These are phyloP conservation scores for Spinacia oleracea DNA, from an alignment of 179 eudicot species.

Conservation along the genomic window DNA sequence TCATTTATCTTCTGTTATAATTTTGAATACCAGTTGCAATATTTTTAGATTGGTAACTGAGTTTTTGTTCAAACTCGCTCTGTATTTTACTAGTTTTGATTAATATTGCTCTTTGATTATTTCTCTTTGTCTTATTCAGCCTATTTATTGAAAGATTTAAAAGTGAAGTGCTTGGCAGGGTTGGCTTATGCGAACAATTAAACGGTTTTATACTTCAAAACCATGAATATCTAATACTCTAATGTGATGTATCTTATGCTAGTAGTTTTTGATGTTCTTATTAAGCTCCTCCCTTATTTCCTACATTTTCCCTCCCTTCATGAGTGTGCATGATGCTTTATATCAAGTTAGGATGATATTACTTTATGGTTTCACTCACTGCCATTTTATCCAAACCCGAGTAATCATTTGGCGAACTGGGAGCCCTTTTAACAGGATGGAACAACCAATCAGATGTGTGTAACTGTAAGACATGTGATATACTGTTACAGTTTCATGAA, in stretches of 20 bases:
- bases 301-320: not conserved
- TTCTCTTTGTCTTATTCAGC: not conserved
- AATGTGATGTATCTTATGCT: too few species aligned
- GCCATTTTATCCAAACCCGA: not conserved
- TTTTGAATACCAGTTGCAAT: not conserved
- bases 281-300: not conserved
- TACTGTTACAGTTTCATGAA: not conserved
- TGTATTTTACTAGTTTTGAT: not conserved
- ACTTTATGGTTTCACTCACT: not conserved
- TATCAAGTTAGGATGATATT: not conserved
- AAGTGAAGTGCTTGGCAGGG: not conserved
- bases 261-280: not conserved
- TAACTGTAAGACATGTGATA: not conserved
- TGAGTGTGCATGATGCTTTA: not conserved
- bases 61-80: not conserved
- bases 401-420: not conserved
- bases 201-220: not conserved
- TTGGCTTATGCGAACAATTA: not conserved
- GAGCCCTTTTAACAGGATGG: not conserved
- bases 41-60: not conserved
- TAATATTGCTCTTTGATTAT: not conserved
- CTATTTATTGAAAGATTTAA: not conserved
- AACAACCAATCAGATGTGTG: not conserved
- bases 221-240: not conserved
- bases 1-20: slow-evolving; percentile 19